Evolutionary conservation across 2,329 filamentous ascomycete genomes (phyloP).

Genomic region (Erysiphe pulchra): DNA sequence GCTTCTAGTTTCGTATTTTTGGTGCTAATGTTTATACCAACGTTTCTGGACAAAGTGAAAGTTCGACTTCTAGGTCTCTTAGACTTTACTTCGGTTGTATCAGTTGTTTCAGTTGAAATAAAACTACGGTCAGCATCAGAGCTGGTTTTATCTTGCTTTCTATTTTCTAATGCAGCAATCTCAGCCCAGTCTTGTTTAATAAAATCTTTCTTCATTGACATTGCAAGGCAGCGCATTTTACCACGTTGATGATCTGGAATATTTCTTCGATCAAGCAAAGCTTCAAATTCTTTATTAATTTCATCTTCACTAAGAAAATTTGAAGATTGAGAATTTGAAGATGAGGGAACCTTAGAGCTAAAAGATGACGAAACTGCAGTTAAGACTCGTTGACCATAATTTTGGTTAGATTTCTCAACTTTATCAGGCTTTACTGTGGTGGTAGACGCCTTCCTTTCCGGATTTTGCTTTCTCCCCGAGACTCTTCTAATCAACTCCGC

Average conservation of each 20-base stretch:
- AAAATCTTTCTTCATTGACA: slow-evolving; percentile 86
- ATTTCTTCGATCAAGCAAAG: slow-evolving; percentile 58
- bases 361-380: slow-evolving; percentile 33
- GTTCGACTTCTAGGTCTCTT: slow-evolving; percentile 45
- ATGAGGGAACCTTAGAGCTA: slow-evolving; percentile 21
- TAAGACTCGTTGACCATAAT: slow-evolving; percentile 29
- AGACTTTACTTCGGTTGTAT: slow-evolving; percentile 14
- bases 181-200: slow-evolving; percentile 70
- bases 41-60: slow-evolving; percentile 27
- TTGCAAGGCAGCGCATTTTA: slow-evolving; percentile 75
- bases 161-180: slow-evolving; percentile 24
- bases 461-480: slow-evolving; percentile 8
- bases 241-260: slow-evolving; percentile 84
- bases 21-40: slow-evolving; percentile 31
- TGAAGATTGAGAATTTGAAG: slow-evolving; percentile 2
- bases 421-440: slow-evolving; percentile 13
- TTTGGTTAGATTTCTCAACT: slow-evolving; percentile 15
- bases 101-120: slow-evolving; percentile 12
- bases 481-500: slow-evolving; percentile 7
- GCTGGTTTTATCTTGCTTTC: slow-evolving; percentile 18
- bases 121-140: slow-evolving; percentile 16
- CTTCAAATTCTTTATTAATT: slow-evolving; percentile 31
- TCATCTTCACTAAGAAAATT: slow-evolving; percentile 22
- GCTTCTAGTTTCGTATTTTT: slow-evolving; percentile 51
- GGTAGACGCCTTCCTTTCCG: slow-evolving; percentile 9